phyloP scores from a whole-genome alignment of 495 filamentous ascomycete genomes.

The Chaetomium fimeti region DNA sequence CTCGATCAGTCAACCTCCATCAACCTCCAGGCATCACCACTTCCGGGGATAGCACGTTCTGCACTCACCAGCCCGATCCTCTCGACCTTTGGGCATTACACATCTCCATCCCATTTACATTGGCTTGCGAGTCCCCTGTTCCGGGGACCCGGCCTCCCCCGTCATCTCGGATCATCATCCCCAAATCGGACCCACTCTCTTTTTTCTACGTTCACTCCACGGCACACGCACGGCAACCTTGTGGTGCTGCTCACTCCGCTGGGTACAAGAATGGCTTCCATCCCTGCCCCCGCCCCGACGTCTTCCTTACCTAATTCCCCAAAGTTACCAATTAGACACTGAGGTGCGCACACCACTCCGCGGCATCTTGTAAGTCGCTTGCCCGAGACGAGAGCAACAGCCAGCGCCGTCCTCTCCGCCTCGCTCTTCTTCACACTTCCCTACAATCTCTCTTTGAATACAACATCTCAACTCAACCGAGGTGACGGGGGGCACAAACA shows the following conservation, averaged over 20 bases:
- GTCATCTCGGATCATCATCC: conserved; percentile 1
- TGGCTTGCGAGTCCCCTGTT: not conserved
- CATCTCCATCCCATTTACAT: not conserved
- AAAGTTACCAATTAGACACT: conserved; percentile 14
- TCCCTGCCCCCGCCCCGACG: conserved; percentile 23
- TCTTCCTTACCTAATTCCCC: conserved; percentile 28
- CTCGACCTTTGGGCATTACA: not conserved
- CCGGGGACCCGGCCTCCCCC: not conserved
- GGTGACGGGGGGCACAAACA: not conserved
- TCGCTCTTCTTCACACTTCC: not conserved
- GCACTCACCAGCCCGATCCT: not conserved
- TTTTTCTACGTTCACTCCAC: conserved; percentile 3
- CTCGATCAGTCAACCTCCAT: not conserved
- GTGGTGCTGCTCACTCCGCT: conserved; percentile 3
- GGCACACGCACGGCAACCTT: conserved; percentile 9
- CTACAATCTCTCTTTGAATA: not conserved
- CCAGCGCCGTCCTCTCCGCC: conserved; percentile 5
- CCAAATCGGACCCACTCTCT: conserved; percentile 7
- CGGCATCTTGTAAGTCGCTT: conserved; percentile 24
- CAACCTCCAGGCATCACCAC: conserved; percentile 4
- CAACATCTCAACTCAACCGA: not conserved
- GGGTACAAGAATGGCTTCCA: conserved; percentile 25
- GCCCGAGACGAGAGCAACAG: conserved; percentile 9
- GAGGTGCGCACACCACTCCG: conserved; percentile 13
- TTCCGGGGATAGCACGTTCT: not conserved